Evolutionary conservation across 495 filamentous ascomycete species (phyloP), one percentile per base, ranked within the genome.

Genomic region (Trichoderma virens): DNA sequence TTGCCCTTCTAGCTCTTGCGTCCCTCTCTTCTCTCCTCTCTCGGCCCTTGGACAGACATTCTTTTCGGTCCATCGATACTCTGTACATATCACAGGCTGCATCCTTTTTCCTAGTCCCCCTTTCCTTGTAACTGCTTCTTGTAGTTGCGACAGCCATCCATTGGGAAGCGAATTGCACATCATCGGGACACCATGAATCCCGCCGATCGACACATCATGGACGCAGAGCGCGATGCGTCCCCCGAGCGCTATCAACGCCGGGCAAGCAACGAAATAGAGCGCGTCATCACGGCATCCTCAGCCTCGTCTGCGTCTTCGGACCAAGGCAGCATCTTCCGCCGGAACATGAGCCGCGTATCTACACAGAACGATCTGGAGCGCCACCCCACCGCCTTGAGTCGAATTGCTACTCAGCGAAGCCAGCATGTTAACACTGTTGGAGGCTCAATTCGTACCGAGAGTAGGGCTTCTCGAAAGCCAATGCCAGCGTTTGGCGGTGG

Each of bases 351-450:
- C 64, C 79, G 84, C 45, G 76, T 86, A n/a, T 79, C 83, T 34
- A 92, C 89, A 8, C 80, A 83, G 64, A 72, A 77, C 69, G 86
- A 87, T 66, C 78, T 91, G n/a, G 89, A 91, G 68, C 76, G 88
- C 66, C 83, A 90, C 71, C 82, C 80, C n/a, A 92, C 89, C 51
- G 88, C 85, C 60, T 75, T 95, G 23, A 88, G 85, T 68, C 83
- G 91, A 11, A 92, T 93, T 64, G 83, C 90, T 63, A 95, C 90
- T 3, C 82, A 84, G 20, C 72, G 85, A 61, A 89, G 83, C 62
- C 90, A 93, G 73, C 90, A 93, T 72, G 86, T 79, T 69, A 85
- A 76, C 23, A 93, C 91, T 27, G 89, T 95, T 18, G 90, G 90
- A 16, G 78, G 83, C 51, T 77, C 75, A 61, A 62, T 80, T 38